Base-by-base conservation (phyloP, 352 stramenopile genomes). In the Globisporangium viniferum region DNA sequence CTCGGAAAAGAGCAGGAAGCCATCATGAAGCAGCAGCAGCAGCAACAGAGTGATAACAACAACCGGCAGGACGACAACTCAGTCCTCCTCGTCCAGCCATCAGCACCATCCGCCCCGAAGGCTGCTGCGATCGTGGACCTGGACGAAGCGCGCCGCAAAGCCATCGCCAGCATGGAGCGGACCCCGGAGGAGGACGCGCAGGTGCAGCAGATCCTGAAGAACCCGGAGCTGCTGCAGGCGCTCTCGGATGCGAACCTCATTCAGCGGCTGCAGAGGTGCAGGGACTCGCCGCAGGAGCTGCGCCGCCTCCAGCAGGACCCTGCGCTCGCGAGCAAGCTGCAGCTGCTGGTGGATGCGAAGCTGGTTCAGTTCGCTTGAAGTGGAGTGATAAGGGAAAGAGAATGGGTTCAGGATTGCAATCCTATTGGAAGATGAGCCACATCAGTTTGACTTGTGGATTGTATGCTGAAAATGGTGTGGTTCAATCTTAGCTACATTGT, bases 191-290 rank as follows among this genome's bases (percentile, higher is more conserved):
- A 94, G 70, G 84, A 94, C 36, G 72, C 71, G 51, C 81, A 93
- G 63, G 81, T 93, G 41, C 81, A 93, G 67, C 63, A 63, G 20
- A 90, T 94, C 41, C 66, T 93, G 63, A 57, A 80, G n/a, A 78
- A 87, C 44, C 84, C 84, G 9, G 81, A 88, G 66, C 75, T 94
- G 35, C 64, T 91, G 29, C 76, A 70, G 0, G 82, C 76, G 20
- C 77, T 94, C 10, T 88, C 81, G 31, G 86, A 93, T 49, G 70
- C 62, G 1, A 71, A 59, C 5, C 70, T 94, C 27, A 92, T 92
- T 78, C 66, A 85, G n/a, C 70, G 29, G 29, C 70, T 94, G 35
- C 81, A 75, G 3, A 18, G 60, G 36, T 85, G 76, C n/a, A 71
- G 84, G 41, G 36, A 82, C 51, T 72, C 79, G 3, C 83, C 84